These are phyloP conservation scores for Alternaria infectoria DNA, from an alignment of 2,329 filamentous ascomycete genomes.

Conservation along the genomic window DNA sequence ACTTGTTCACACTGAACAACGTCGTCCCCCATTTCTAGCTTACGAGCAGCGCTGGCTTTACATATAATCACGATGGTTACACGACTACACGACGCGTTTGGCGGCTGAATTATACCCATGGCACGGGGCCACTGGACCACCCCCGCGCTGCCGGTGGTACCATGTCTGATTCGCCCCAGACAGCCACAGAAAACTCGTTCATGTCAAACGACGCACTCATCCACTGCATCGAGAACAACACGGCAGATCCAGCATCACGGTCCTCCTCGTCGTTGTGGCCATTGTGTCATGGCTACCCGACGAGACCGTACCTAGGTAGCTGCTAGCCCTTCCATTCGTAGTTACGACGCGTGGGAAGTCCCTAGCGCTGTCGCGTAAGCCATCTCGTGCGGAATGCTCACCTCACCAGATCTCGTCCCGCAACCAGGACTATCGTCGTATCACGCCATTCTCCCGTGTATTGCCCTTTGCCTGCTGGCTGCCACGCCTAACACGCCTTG, in stretches of 20 bases:
- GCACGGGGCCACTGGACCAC: conserved; percentile 1
- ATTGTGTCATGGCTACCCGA: neutral
- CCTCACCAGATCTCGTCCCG: conserved; percentile 6
- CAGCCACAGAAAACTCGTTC: conserved; percentile 24
- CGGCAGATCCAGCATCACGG: neutral
- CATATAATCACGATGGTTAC: conserved; percentile 14
- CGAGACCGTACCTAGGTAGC: neutral
- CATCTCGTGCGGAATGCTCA: neutral
- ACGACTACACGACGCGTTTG: conserved; percentile 15
- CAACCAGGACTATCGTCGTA: conserved; percentile 11
- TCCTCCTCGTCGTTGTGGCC: neutral
- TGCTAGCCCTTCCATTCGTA: neutral
- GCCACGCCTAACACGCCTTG: conserved; percentile 1
- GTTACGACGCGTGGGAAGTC: neutral
- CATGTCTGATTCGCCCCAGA: neutral
- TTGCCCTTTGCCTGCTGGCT: neutral
- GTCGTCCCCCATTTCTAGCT: neutral
- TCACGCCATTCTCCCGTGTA: conserved; percentile 8
- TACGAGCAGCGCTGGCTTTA: neutral
- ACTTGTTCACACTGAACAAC: neutral
- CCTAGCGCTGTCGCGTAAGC: conserved; percentile 7
- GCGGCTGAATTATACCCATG: conserved; percentile 9
- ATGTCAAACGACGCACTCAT: conserved; percentile 20
- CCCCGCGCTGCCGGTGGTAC: conserved; percentile 1
- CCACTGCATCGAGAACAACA: neutral